Evolutionary conservation across 768 basidiomycete genomes (phyloP), one percentile per base, ranked within the genome.

Genomic region (Kwoniella pini): DNA sequence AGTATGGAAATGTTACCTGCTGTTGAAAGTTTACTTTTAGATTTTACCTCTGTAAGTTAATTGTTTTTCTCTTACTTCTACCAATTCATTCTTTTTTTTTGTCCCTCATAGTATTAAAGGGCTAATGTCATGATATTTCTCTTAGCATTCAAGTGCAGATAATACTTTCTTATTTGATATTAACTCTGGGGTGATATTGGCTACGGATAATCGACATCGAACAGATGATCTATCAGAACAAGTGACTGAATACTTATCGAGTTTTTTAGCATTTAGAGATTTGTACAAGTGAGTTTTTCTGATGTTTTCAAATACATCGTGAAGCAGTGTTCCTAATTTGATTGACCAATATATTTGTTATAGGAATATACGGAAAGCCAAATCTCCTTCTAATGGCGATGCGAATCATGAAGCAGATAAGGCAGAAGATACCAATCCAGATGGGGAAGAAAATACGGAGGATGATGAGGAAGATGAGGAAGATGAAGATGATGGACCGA

Each of bases 81-180:
- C 0, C 13, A 39, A 39, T 13, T 15, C 19, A 13, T 39, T 39
- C 10, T n/a, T 15, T 39, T 39, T n/a, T 39, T n/a, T 39, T 13
- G 38, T n/a, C 19, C 4, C 19, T n/a, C 13, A n/a, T n/a, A n/a
- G n/a, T n/a, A n/a, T n/a, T n/a, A n/a, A n/a, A n/a, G n/a, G n/a
- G n/a, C n/a, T n/a, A n/a, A n/a, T n/a, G n/a, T n/a, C n/a, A n/a
- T 46, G 45, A 5, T 46, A 26, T 26, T 22, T 46, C 15, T 27
- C 45, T 13, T 24, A 61, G 59, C 59, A 61, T 45, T 61, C 59
- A 38, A 61, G 59, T 36, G 59, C 59, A 28, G 87, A 90, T 36
- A 98, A 98, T 76, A 90, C 92, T 0, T 98, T 94, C 74, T 80
- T 98, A 13, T 97, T 95, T 68, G 94, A 98, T 72, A 86, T 85